Percentiles rank a stretch among this genome's conserved stretches.
phyloP scores from a whole-genome alignment of 2,329 filamentous ascomycete genomes.

The Teratosphaeria pseudoeucalypti region DNA sequence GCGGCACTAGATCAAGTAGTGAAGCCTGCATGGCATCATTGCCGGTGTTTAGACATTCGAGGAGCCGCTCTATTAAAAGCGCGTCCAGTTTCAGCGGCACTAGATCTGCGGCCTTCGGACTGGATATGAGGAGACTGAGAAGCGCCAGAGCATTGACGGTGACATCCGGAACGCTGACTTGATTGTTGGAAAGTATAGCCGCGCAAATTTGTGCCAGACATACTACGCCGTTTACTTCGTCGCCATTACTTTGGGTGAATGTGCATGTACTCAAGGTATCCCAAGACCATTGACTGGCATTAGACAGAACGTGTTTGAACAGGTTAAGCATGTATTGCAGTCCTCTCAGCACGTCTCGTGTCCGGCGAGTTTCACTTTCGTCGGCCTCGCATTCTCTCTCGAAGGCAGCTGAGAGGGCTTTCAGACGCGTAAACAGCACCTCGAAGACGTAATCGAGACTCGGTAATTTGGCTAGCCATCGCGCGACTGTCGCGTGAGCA shows the following conservation, averaged over 20 bases:
- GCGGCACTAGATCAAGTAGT: constrained; percentile 67
- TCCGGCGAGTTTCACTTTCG: background rate
- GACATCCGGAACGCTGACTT: background rate
- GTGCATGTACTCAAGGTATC: constrained; percentile 9
- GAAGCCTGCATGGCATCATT: constrained; percentile 30
- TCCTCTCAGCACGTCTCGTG: constrained; percentile 41
- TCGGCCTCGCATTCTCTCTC: background rate
- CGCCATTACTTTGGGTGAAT: constrained; percentile 2
- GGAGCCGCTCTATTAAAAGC: constrained; percentile 15
- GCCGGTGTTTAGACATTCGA: constrained; percentile 11
- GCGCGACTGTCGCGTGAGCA: constrained; percentile 63
- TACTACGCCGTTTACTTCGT: background rate
- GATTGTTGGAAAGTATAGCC: background rate
- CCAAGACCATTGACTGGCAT: constrained; percentile 33
- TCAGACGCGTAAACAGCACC: constrained; percentile 17
- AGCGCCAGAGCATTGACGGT: background rate
- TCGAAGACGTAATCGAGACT: constrained; percentile 41
- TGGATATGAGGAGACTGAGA: background rate
- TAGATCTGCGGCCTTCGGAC: constrained; percentile 7
- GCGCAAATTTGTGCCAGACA: background rate
- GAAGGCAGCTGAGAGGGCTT: background rate
- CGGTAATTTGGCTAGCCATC: constrained; percentile 62
- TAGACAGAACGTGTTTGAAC: constrained; percentile 60
- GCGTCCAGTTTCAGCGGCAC: constrained; percentile 16
- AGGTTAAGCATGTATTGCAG: constrained; percentile 67